phyloP scores from a whole-genome alignment of 495 filamentous ascomycete genomes.

The Aspergillus incahuasiensis region DNA sequence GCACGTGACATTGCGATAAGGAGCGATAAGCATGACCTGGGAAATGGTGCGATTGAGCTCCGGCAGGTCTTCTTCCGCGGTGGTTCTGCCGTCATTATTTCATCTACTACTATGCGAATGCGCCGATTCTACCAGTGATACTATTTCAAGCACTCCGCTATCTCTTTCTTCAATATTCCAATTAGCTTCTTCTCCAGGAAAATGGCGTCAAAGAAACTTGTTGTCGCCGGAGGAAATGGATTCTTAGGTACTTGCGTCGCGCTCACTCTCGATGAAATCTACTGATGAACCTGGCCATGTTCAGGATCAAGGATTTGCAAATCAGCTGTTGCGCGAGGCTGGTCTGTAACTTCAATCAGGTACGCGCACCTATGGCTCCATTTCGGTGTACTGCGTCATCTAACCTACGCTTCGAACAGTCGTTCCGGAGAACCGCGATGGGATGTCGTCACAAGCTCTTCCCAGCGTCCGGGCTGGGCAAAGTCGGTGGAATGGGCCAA shows the following conservation, averaged over 20 bases:
- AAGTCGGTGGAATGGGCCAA: slow-evolving; percentile 77
- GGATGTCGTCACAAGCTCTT: slow-evolving; percentile 69
- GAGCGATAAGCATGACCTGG: slow-evolving; percentile 10
- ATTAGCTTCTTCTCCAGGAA: no score
- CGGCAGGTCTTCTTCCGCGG: slow-evolving; percentile 12
- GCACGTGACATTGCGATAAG: slow-evolving; percentile 17
- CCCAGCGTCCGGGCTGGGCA: slow-evolving; percentile 73
- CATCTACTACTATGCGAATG: not conserved
- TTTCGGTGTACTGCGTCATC: not conserved
- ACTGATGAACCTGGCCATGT: slow-evolving; percentile 2
- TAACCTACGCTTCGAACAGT: slow-evolving; percentile 37
- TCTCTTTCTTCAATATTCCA: not conserved
- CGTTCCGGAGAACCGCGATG: slow-evolving; percentile 87
- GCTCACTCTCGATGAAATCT: not conserved
- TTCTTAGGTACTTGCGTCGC: slow-evolving; percentile 56
- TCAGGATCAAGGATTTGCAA: slow-evolving; percentile 84
- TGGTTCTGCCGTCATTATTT: slow-evolving; percentile 1
- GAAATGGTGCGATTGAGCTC: slow-evolving; percentile 6
- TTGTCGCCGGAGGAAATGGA: slow-evolving; percentile 93
- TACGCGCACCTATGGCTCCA: slow-evolving; percentile 27
- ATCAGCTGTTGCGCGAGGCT: slow-evolving; percentile 72
- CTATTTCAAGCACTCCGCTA: no score
- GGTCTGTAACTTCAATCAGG: slow-evolving; percentile 89
- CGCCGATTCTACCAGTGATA: not conserved
- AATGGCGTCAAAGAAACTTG: slow-evolving; percentile 61